Conservation (phyloP, 208 protist species). For the Kentomonas sorsogonicus region DNA sequence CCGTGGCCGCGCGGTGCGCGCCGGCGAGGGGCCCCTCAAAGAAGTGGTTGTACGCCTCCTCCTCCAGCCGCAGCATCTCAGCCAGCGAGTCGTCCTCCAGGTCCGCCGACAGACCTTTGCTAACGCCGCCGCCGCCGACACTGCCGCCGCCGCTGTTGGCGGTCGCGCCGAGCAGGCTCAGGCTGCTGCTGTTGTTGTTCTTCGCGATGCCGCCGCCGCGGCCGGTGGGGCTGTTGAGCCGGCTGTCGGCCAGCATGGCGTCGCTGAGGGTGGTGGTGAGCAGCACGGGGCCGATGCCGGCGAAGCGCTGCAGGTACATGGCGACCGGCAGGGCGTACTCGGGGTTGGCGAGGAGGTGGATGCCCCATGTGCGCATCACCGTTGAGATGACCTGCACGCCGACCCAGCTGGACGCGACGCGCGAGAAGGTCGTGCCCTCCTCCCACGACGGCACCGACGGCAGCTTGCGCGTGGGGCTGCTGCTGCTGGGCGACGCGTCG, state of each 20-base stretch:
- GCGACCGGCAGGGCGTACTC: conserved; percentile 58
- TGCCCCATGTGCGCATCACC: conserved; percentile 50
- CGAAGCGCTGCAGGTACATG: conserved; percentile 62
- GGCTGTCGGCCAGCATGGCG: neutral
- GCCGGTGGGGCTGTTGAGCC: neutral
- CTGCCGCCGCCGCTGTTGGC: too few species aligned
- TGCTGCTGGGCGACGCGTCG: conserved; percentile 11
- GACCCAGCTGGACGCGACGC: conserved; percentile 61
- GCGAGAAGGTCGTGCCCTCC: conserved; percentile 29
- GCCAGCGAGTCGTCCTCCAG: too few species aligned
- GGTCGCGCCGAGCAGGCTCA: too few species aligned
- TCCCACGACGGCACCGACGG: too few species aligned
- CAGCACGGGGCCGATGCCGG: conserved; percentile 51
- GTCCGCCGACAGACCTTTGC: too few species aligned
- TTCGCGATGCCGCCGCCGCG: neutral
- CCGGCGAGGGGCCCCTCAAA: too few species aligned
- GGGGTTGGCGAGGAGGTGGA: conserved; percentile 58
- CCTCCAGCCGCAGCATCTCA: too few species aligned
- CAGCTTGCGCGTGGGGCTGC: conserved; percentile 22
- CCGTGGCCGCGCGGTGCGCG: too few species aligned
- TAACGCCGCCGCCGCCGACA: too few species aligned
- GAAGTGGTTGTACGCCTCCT: too few species aligned
- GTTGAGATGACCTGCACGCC: conserved; percentile 37
- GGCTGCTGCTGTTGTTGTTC: conserved; percentile 1
- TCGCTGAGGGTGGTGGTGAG: conserved; percentile 29